A percentile compares a stretch with the other conserved stretches of the same genome.
Evolutionary conservation across 352 stramenopile species (phyloP).

Genomic region (Achlya hypogyna): DNA sequence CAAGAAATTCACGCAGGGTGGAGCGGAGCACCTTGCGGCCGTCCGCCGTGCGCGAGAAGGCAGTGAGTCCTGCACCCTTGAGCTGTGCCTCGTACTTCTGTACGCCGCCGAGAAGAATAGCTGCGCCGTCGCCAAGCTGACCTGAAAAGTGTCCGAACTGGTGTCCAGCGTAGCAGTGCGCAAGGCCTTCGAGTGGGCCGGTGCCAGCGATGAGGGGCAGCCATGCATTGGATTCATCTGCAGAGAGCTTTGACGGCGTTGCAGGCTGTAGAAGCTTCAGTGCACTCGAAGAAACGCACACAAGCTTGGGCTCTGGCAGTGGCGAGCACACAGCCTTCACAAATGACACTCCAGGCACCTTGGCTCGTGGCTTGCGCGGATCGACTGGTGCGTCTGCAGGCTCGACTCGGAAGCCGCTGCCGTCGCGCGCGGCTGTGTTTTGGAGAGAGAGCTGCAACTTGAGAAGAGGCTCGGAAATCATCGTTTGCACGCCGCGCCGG

Average conservation of each 20-base stretch:
- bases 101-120: constrained; percentile 84
- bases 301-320: constrained; percentile 13
- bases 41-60: constrained; percentile 91
- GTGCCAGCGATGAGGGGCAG: constrained; percentile 8
- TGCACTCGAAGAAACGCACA: background rate
- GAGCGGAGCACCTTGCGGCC: constrained; percentile 84
- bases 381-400: background rate
- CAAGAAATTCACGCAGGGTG: constrained; percentile 95
- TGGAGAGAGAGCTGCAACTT: constrained; percentile 10
- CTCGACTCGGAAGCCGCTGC: constrained; percentile 14
- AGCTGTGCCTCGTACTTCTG: constrained; percentile 92
- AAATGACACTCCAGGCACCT: constrained; percentile 14
- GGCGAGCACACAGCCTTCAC: constrained; percentile 6
- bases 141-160: constrained; percentile 89
- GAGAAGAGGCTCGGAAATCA: background rate
- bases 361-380: background rate
- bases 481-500: background rate
- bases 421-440: constrained; percentile 14
- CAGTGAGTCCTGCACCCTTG: constrained; percentile 93
- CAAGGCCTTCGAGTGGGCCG: constrained; percentile 21
- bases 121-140: constrained; percentile 85
- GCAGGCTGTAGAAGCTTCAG: background rate
- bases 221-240: background rate
- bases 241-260: background rate
- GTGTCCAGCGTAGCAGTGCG: constrained; percentile 88